Evolutionary conservation across 1,284 basidiomycete species (phyloP).

Genomic region (Paramarasmius palmivorus): DNA sequence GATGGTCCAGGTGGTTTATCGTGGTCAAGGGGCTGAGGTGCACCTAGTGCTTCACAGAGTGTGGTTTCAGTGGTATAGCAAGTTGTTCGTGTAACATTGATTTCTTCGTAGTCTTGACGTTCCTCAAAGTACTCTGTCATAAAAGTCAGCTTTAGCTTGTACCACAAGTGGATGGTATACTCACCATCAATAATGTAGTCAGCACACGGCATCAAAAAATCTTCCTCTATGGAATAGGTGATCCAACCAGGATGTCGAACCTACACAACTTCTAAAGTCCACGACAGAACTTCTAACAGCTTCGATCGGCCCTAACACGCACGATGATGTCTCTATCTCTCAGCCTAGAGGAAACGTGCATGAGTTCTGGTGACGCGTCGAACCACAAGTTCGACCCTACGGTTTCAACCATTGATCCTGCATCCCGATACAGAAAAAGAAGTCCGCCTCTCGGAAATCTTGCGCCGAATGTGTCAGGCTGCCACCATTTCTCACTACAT

Average conservation of each 20-base stretch:
- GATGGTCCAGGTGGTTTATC: too few species aligned
- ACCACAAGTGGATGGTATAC: not conserved
- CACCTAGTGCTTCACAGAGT: too few species aligned
- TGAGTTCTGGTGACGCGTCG: not conserved
- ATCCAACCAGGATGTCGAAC: constrained; percentile 14
- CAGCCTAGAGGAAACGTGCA: constrained; percentile 1
- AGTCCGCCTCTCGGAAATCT: constrained; percentile 11
- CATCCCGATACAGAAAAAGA: constrained; percentile 13
- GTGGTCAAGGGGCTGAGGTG: too few species aligned
- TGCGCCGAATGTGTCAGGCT: constrained; percentile 6
- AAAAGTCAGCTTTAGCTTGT: not conserved
- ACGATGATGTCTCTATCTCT: constrained; percentile 9
- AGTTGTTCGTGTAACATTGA: too few species aligned
- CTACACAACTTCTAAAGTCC: not conserved
- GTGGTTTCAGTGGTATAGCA: too few species aligned
- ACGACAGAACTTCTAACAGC: not conserved
- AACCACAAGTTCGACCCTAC: not conserved
- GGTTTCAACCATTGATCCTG: constrained; percentile 12
- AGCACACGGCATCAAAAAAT: constrained; percentile 6
- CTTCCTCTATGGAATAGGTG: constrained; percentile 3
- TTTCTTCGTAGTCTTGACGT: too few species aligned
- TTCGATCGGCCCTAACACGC: not conserved
- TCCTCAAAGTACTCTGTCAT: constrained; percentile 1
- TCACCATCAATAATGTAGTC: constrained; percentile 14
- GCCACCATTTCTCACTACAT: constrained; percentile 9